These are phyloP conservation scores for Ogataea parapolymorpha DNA, from an alignment of 805 yeast species.

Conservation along the genomic window DNA sequence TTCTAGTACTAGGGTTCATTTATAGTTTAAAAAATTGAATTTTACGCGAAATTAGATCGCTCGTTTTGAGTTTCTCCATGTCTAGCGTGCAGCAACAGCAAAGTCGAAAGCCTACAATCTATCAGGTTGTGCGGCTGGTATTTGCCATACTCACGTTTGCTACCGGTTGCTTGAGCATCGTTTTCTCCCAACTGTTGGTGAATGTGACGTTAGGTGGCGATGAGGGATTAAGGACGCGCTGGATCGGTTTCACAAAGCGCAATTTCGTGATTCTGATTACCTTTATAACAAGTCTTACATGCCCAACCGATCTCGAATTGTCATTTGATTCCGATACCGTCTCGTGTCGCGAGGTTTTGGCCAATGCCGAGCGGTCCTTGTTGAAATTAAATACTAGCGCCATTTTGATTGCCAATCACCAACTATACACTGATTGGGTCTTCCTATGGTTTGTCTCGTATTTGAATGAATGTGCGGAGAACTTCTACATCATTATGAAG, in stretches of 20 bases:
- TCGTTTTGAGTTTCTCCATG: background rate
- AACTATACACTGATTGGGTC: conserved; percentile 92
- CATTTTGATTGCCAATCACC: conserved; percentile 82
- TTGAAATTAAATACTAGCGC: conserved; percentile 28
- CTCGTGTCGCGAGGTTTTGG: conserved; percentile 6
- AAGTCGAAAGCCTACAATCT: conserved; percentile 7
- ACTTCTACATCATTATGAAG: conserved; percentile 72
- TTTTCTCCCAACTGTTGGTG: conserved; percentile 44
- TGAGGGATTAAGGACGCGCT: conserved; percentile 36
- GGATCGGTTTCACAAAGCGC: conserved; percentile 53
- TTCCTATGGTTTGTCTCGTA: conserved; percentile 84
- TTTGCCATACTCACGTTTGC: conserved; percentile 28
- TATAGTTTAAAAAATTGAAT: background rate
- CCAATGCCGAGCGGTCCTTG: conserved; percentile 8
- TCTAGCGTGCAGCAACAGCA: background rate
- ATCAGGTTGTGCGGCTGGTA: conserved; percentile 25
- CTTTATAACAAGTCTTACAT: conserved; percentile 45
- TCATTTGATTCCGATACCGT: conserved; percentile 32
- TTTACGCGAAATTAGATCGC: background rate
- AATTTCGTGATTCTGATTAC: conserved; percentile 55
- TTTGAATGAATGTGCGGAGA: conserved; percentile 60
- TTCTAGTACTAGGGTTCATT: background rate
- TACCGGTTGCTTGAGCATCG: conserved; percentile 43
- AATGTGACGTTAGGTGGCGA: conserved; percentile 30
- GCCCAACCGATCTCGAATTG: conserved; percentile 51